Evolutionary conservation across 164 flowering plant genomes (phyloP).

Genomic region (Akebia trifoliata): DNA sequence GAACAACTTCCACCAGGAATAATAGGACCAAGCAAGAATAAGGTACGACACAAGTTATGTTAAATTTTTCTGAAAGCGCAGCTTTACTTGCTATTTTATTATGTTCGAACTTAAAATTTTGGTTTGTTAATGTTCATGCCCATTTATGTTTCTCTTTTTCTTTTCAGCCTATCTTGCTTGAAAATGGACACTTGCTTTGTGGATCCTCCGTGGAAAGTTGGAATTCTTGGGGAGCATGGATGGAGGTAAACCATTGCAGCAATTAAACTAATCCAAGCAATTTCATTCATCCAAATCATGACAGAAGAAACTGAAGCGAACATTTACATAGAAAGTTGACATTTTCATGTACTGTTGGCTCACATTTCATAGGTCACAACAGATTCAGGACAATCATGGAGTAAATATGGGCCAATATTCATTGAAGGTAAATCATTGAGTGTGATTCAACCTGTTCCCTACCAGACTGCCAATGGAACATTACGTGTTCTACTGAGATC

Average conservation of each 20-base stretch:
- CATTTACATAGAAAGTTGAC: too few species aligned
- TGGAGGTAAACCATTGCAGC: slow-evolving; percentile 52
- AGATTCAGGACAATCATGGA: slow-evolving; percentile 79
- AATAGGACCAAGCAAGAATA: slow-evolving; percentile 86
- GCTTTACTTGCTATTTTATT: too few species aligned
- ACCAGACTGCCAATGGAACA: slow-evolving; percentile 56
- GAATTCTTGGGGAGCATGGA: slow-evolving; percentile 99
- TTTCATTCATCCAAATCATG: too few species aligned
- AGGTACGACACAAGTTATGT: slow-evolving; percentile 37
- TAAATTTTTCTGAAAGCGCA: too few species aligned
- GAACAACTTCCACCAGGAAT: slow-evolving; percentile 97
- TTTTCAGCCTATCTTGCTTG: slow-evolving; percentile 76
- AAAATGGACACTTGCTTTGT: slow-evolving; percentile 69
- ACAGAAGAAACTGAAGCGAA: too few species aligned
- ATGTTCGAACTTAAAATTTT: too few species aligned
- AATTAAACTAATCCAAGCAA: neutral
- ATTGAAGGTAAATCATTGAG: slow-evolving; percentile 47
- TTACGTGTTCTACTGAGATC: slow-evolving; percentile 73
- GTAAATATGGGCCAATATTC: slow-evolving; percentile 75
- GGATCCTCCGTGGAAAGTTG: slow-evolving; percentile 98
- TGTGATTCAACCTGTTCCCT: slow-evolving; percentile 94
- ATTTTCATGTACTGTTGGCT: slow-evolving; percentile 9
- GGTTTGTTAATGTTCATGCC: too few species aligned
- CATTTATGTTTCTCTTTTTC: slow-evolving; percentile 1
- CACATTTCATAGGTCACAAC: slow-evolving; percentile 48